These are phyloP conservation scores for Candida maesae DNA, from an alignment of 805 yeast species.

Conservation along the genomic window DNA sequence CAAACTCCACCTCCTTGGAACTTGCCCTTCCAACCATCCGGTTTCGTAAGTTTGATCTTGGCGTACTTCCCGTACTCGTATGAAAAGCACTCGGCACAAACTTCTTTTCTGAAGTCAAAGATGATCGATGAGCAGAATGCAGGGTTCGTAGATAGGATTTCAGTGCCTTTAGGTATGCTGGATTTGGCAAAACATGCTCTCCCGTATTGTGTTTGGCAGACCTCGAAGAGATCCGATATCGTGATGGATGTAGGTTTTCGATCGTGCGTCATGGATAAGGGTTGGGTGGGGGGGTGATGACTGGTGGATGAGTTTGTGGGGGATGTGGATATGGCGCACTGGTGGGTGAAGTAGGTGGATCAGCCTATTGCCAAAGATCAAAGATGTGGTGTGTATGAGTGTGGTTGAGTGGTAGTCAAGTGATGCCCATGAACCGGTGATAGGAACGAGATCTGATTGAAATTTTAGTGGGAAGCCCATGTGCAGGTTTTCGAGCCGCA, in stretches of 20 bases:
- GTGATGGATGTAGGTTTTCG: constrained; percentile 14
- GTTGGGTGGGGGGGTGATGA: no score
- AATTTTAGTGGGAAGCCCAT: no score
- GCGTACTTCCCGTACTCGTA: constrained; percentile 46
- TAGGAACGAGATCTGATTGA: no score
- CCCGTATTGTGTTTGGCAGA: constrained; percentile 45
- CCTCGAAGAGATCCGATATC: constrained; percentile 32
- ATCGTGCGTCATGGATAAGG: constrained; percentile 7
- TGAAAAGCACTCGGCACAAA: constrained; percentile 50
- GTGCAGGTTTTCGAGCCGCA: not conserved
- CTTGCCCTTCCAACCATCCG: constrained; percentile 13
- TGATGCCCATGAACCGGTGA: no score
- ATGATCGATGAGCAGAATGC: constrained; percentile 48
- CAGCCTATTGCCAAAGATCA: no score
- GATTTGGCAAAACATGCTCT: constrained; percentile 54
- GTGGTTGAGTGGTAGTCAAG: no score
- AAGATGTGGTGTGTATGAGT: no score
- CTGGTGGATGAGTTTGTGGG: no score
- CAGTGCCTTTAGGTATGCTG: constrained; percentile 38
- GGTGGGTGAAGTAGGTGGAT: not conserved
- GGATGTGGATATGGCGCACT: no score
- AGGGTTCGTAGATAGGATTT: constrained; percentile 34
- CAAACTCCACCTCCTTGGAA: constrained; percentile 42
- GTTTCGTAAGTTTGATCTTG: constrained; percentile 35
- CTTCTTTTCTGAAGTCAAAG: constrained; percentile 58